These are phyloP conservation scores for Trichosporon ovoides DNA, from an alignment of 1,284 basidiomycete genomes.

Conservation along the genomic window DNA sequence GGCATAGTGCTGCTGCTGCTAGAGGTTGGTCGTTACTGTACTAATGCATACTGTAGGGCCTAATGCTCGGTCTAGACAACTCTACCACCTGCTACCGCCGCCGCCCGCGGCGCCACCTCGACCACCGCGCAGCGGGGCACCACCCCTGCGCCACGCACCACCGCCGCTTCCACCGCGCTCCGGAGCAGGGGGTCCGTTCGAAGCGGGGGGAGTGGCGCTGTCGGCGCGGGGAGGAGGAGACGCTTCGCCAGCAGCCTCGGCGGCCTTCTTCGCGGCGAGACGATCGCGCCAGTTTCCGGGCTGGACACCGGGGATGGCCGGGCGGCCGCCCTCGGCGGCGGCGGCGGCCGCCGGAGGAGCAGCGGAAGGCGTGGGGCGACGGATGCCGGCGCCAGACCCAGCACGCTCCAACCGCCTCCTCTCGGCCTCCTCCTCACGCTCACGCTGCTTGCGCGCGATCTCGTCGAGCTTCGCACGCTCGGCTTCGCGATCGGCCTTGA, in stretches of 20 bases:
- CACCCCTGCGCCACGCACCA: slow-evolving; percentile 55
- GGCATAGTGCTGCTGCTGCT: background rate
- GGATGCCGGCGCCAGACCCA: slow-evolving; percentile 24
- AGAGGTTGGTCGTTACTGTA: background rate
- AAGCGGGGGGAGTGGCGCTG: slow-evolving; percentile 27
- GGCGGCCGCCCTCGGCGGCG: slow-evolving; percentile 28
- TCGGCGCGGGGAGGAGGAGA: slow-evolving; percentile 49
- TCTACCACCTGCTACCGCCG: slow-evolving; percentile 8
- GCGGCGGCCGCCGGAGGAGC: slow-evolving; percentile 33
- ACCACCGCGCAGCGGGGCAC: background rate
- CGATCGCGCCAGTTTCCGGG: slow-evolving; percentile 40
- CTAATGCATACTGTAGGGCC: slow-evolving; percentile 5
- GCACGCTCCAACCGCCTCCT: slow-evolving; percentile 50
- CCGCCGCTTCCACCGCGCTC: slow-evolving; percentile 41
- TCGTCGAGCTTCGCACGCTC: slow-evolving; percentile 63
- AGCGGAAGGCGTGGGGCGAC: slow-evolving; percentile 16
- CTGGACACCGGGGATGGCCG: slow-evolving; percentile 29
- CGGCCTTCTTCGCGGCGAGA: slow-evolving; percentile 21
- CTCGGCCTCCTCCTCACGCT: slow-evolving; percentile 75
- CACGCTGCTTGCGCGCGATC: slow-evolving; percentile 58
- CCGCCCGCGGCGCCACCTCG: background rate
- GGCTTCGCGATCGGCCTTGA: slow-evolving; percentile 54
- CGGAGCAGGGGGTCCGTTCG: background rate
- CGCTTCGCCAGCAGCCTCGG: slow-evolving; percentile 36
- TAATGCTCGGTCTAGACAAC: background rate